phyloP scores from a whole-genome alignment of 371 early-diverging fungal genomes.

The Apophysomyces elegans region DNA sequence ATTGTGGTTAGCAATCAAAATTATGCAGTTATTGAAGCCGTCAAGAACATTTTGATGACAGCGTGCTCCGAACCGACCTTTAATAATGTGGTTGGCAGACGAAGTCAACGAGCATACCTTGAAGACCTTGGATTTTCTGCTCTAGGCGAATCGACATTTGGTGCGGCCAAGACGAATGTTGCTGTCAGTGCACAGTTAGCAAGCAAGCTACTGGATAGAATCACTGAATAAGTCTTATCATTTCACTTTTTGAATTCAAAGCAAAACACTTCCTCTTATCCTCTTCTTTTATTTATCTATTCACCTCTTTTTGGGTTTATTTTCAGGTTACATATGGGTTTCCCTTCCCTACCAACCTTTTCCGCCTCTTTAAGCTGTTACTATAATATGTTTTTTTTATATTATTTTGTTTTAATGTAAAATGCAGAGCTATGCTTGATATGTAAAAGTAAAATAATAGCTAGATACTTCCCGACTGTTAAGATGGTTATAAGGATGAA shows the following conservation, averaged over 20 bases:
- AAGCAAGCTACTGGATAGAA: conserved; percentile 59
- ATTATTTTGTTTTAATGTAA: too few relatives aligned
- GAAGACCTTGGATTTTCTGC: conserved; percentile 61
- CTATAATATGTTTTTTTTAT: too few relatives aligned
- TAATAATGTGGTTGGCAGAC: conserved; percentile 39
- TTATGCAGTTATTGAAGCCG: conserved; percentile 71
- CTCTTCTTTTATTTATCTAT: too few relatives aligned
- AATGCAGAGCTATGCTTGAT: too few relatives aligned
- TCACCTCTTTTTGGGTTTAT: neutral
- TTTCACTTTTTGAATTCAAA: neutral
- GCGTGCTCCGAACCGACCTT: conserved; percentile 69
- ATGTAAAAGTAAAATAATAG: too few relatives aligned
- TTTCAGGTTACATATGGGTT: neutral
- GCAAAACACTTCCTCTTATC: too few relatives aligned
- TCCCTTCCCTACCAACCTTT: too few relatives aligned
- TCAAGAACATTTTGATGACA: conserved; percentile 76
- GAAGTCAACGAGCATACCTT: conserved; percentile 56
- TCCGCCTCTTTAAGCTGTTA: too few relatives aligned
- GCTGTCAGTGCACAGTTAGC: conserved; percentile 56
- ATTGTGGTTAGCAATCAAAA: conserved; percentile 73
- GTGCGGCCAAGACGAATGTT: conserved; percentile 50
- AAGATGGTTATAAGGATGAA: too few relatives aligned
- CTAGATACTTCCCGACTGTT: too few relatives aligned
- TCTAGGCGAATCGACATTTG: conserved; percentile 46
- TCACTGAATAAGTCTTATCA: conserved; percentile 45